These are phyloP conservation scores for Termitomyces sp. DNA, from an alignment of 768 basidiomycete species.

Conservation along the genomic window DNA sequence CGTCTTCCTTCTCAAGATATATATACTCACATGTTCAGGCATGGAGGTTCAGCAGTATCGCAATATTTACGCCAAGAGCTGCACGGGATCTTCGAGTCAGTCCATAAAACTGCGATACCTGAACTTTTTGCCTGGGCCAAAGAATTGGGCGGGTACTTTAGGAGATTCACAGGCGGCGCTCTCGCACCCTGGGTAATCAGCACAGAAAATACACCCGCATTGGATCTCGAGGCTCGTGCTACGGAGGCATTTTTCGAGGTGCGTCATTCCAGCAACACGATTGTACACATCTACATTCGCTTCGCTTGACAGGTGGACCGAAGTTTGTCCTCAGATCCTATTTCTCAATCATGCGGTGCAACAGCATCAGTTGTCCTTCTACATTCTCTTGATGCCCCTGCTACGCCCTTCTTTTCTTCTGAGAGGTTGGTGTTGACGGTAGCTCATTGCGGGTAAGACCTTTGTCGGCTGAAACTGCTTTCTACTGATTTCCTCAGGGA, in stretches of 20 bases:
- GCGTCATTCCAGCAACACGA: constrained; percentile 16
- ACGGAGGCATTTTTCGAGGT: constrained; percentile 88
- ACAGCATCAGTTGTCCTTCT: constrained; percentile 88
- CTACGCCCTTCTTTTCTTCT: constrained; percentile 80
- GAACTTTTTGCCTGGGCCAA: constrained; percentile 75
- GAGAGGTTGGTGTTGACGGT: constrained; percentile 74
- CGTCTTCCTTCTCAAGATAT: not conserved
- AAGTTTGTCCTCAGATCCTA: constrained; percentile 59
- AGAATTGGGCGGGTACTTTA: constrained; percentile 86
- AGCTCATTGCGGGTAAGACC: constrained; percentile 84
- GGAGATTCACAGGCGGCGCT: constrained; percentile 78
- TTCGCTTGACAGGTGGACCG: constrained; percentile 58
- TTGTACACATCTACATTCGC: constrained; percentile 1
- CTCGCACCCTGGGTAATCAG: constrained; percentile 61
- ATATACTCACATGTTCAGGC: constrained; percentile 38
- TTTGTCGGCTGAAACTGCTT: not conserved
- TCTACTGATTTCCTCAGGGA: constrained; percentile 47
- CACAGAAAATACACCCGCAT: constrained; percentile 25
- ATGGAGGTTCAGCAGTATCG: constrained; percentile 89
- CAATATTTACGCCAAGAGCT: constrained; percentile 82
- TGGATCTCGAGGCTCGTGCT: constrained; percentile 82
- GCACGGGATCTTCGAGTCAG: constrained; percentile 80
- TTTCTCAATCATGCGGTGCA: constrained; percentile 77
- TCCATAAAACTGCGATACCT: constrained; percentile 63
- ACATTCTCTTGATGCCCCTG: constrained; percentile 83